Conservation (phyloP, 2,329 filamentous ascomycete species). For the Ophiostoma tasmaniense region DNA sequence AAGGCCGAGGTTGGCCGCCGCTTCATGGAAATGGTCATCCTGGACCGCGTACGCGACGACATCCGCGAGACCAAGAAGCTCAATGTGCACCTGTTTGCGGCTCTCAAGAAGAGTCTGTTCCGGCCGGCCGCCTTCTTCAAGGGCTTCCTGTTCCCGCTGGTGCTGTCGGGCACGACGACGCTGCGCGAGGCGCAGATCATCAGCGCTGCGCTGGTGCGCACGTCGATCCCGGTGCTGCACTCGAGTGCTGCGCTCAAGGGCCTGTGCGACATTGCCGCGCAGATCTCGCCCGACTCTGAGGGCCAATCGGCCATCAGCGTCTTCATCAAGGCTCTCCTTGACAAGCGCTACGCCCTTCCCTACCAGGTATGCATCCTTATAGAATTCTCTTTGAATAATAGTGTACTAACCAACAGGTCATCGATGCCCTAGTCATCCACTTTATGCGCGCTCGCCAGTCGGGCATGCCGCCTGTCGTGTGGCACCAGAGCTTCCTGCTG, state of each 20-base stretch:
- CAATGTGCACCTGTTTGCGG: slow-evolving; percentile 90
- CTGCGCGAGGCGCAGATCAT: slow-evolving; percentile 88
- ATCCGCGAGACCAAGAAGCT: slow-evolving; percentile 92
- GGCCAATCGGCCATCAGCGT: slow-evolving; percentile 88
- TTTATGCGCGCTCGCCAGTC: slow-evolving; percentile 48
- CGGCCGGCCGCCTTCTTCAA: slow-evolving; percentile 97
- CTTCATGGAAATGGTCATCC: slow-evolving; percentile 78
- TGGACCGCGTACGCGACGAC: slow-evolving; percentile 86
- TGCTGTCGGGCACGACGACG: slow-evolving; percentile 79
- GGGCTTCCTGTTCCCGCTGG: slow-evolving; percentile 80
- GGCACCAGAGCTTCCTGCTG: slow-evolving; percentile 87
- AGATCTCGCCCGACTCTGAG: slow-evolving; percentile 77
- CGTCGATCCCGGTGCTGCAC: slow-evolving; percentile 84
- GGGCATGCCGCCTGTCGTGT: slow-evolving; percentile 67
- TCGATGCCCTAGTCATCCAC: slow-evolving; percentile 92
- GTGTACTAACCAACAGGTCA: slow-evolving; percentile 40
- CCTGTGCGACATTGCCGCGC: slow-evolving; percentile 87
- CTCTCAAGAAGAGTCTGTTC: slow-evolving; percentile 85
- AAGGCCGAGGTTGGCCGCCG: slow-evolving; percentile 72
- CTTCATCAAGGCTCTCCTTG: slow-evolving; percentile 84
- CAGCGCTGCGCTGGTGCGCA: slow-evolving; percentile 71
- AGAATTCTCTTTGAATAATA: not conserved
- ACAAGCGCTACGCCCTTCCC: slow-evolving; percentile 94
- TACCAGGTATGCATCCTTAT: slow-evolving; percentile 49
- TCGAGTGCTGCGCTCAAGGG: slow-evolving; percentile 86